Base-by-base conservation (phyloP, 1,284 basidiomycete species). In the Agroathelia rolfsii region DNA sequence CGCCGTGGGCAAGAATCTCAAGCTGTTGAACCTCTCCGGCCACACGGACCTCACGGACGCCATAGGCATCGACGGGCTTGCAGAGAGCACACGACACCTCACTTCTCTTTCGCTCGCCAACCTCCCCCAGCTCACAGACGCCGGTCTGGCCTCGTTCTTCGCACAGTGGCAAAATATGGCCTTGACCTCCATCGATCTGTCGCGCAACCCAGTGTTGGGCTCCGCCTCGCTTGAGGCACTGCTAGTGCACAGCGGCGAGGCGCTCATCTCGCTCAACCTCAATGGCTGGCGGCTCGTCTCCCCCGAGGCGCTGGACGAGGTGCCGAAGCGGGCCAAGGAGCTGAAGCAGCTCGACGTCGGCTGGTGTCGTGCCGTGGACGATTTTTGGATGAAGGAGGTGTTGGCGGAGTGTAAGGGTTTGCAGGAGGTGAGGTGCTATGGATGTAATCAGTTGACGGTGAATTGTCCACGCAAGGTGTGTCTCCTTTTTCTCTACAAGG, bases 351-450 rank as follows among this genome's bases (percentile, higher is more conserved):
- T 97, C 21, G 87, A 98, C 48, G 53, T 95, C 5, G 82, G 90
- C 1, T 98, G 88, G 71, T 93, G 92, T 43, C 62, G 94, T 25
- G 69, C 74, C 22, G 68, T 88, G 19, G 83, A 93, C 43, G 85
- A 98, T 53, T 89, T 81, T 47, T 64, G 84, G 2, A 56, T 97
- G 39, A 81, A 85, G 52, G 49, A 52, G 23, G 41, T 46, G 9
- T 43, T 50, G 20, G 40, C 41, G 28, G 50, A 58, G 1, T 74
- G 73, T 38, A 46, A 47, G 16, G 55, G 60, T 27, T 42, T 85
- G 28, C 50, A 53, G 36, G 76, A 82, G 44, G 50, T 84, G 38
- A 78, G 68, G 47, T 65, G 76, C 3, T 84, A 75, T 74, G 81
- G 80, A 5, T 85, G 81, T 48, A 81, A 76, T 50, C 61, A 63